Conservation (phyloP, 2,329 filamentous ascomycete species). For the Ophiostoma perfectum region DNA sequence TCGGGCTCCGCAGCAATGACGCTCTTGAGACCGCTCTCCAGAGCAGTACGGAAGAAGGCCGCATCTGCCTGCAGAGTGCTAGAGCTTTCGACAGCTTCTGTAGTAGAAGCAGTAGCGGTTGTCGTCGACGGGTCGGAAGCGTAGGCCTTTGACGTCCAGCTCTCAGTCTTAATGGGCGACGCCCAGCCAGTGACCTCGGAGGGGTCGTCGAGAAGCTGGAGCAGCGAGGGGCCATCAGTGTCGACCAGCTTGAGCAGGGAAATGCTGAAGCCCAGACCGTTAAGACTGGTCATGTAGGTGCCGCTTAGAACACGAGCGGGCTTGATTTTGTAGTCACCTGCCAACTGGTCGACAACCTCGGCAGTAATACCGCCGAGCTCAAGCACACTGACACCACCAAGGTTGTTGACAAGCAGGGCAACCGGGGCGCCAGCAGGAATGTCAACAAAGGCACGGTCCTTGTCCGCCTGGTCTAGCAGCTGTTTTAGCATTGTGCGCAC, state of each 20-base stretch:
- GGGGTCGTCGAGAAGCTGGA: slow-evolving; percentile 64
- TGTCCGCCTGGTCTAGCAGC: slow-evolving; percentile 59
- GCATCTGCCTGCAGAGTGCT: slow-evolving; percentile 52
- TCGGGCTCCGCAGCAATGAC: slow-evolving; percentile 65
- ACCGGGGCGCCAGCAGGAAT: slow-evolving; percentile 59
- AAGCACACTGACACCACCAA: slow-evolving; percentile 68
- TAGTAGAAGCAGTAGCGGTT: slow-evolving; percentile 54
- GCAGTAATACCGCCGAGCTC: slow-evolving; percentile 67
- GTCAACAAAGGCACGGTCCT: slow-evolving; percentile 64
- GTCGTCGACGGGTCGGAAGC: slow-evolving; percentile 28
- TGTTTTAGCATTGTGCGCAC: slow-evolving; percentile 63
- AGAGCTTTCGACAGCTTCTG: slow-evolving; percentile 34
- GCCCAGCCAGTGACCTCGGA: slow-evolving; percentile 67
- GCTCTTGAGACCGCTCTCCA: slow-evolving; percentile 54
- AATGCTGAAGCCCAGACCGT: slow-evolving; percentile 70
- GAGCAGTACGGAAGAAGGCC: slow-evolving; percentile 42
- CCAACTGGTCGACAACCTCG: slow-evolving; percentile 61
- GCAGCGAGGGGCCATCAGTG: slow-evolving; percentile 55
- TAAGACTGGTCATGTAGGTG: slow-evolving; percentile 73
- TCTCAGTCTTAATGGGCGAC: slow-evolving; percentile 55
- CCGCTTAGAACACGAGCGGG: slow-evolving; percentile 62
- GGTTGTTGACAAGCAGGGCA: slow-evolving; percentile 68
- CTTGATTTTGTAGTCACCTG: slow-evolving; percentile 50
- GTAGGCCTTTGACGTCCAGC: slow-evolving; percentile 54
- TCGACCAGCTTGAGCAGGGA: slow-evolving; percentile 60